A percentile compares a stretch with the other conserved stretches of the same genome.
These are phyloP conservation scores for Chlamydomonas sp. DNA, from an alignment of 139 green algal genomes.

Conservation along the genomic window DNA sequence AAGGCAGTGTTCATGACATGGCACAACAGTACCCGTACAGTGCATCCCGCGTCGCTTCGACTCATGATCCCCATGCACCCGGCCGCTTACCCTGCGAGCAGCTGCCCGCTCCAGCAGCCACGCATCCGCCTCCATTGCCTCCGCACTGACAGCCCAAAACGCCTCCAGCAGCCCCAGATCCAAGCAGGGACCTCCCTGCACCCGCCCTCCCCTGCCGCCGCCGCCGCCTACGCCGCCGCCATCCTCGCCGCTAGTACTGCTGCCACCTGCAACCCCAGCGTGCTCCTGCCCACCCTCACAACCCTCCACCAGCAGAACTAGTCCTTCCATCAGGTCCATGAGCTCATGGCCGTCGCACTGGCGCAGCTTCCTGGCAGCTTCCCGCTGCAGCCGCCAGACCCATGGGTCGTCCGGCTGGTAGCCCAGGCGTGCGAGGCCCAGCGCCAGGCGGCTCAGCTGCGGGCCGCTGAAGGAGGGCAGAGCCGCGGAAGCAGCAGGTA, in stretches of 20 bases:
- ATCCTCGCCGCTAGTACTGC: not conserved
- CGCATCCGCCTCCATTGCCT: not conserved
- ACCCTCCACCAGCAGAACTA: slow-evolving; percentile 15
- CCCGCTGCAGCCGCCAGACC: slow-evolving; percentile 2
- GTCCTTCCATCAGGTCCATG: slow-evolving; percentile 16
- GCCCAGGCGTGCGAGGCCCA: slow-evolving; percentile 5
- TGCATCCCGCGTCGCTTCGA: no score
- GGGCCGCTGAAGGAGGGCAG: not conserved
- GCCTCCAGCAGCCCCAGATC: not conserved
- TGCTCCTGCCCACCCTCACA: not conserved
- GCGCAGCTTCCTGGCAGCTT: not conserved
- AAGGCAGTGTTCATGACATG: no score
- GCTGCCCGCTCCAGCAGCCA: not conserved
- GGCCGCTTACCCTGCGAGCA: not conserved
- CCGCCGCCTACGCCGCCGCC: not conserved
- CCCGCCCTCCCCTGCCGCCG: not conserved
- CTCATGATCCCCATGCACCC: not conserved
- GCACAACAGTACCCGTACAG: no score
- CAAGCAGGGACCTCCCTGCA: not conserved
- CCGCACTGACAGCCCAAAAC: not conserved
- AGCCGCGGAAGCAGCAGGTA: not conserved
- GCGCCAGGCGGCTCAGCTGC: slow-evolving; percentile 16
- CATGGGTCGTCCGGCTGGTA: slow-evolving; percentile 19
- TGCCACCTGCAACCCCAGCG: not conserved
- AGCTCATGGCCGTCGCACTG: slow-evolving; percentile 17